Evolutionary conservation across 2,329 filamentous ascomycete genomes (phyloP), one percentile per base, ranked within the genome.

Genomic region (Stylonectria norvegica): DNA sequence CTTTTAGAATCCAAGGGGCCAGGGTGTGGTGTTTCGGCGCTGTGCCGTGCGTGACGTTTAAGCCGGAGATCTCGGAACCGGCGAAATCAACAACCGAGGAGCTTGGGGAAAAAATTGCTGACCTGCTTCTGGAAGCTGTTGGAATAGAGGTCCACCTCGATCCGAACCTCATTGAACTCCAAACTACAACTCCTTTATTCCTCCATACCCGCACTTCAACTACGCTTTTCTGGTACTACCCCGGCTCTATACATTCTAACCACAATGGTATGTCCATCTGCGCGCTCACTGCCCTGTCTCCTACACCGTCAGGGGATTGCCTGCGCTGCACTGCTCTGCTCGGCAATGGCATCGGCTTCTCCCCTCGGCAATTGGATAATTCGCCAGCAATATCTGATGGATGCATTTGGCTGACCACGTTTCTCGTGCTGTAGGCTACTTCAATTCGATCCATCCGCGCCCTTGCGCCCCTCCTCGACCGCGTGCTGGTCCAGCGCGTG

Each of bases 401-500:
- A 36, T 28, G 17, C n/a, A 10, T 4, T n/a, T n/a, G n/a, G n/a
- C n/a, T n/a, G n/a, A n/a, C n/a, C n/a, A n/a, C n/a, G n/a, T n/a
- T n/a, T n/a, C 12, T 16, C 34, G 17, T 25, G 20, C 32, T 17
- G 4, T 47, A 84, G 80, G 70, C 79, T 57, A 83, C 80, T 64
- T 79, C 90, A 54, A 81, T 97, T 75, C 93, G 91, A 70, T 94
- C 86, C 67, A 90, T 98, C 81, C 93, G 91, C 73, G 83, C 84
- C 62, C 90, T 98, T 60, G 86, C 85, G 45, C 93, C 93, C 50
- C 90, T 98, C 57, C 84, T 98, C 71, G 93, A 98, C 82, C 91
- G 93, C 61, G 89, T 98, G 58, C 85, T 98, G 52, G 89, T 98
- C 57, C 93, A 98, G 83, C 89, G 93, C 71, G 73, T 96, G 74